Evolutionary conservation across 148 eudicot species (phyloP).

Genomic region (Spergularia bocconei): DNA sequence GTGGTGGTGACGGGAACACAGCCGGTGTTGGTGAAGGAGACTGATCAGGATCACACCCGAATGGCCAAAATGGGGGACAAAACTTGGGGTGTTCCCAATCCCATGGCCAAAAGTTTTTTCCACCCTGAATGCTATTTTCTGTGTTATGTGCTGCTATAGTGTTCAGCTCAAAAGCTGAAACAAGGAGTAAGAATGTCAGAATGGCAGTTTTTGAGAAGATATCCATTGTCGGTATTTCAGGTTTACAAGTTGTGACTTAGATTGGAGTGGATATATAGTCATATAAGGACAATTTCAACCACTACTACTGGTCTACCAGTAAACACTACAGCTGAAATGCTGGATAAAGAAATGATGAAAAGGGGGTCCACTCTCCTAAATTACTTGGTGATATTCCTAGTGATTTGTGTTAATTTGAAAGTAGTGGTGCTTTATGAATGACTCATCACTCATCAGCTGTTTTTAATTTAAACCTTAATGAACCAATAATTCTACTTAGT

Average conservation of each 20-base stretch:
- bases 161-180: neutral
- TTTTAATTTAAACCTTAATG: too few species aligned
- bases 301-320: too few species aligned
- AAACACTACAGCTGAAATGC: too few species aligned
- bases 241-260: neutral
- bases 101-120: constrained; percentile 22
- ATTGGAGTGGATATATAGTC: too few species aligned
- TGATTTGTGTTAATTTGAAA: too few species aligned
- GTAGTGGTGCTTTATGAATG: too few species aligned
- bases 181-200: neutral
- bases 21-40: neutral
- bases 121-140: neutral
- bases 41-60: neutral
- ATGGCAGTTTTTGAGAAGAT: constrained; percentile 1
- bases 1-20: neutral
- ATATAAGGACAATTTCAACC: too few species aligned
- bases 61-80: constrained; percentile 30
- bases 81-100: constrained; percentile 1
- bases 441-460: too few species aligned
- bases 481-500: too few species aligned
- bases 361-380: too few species aligned
- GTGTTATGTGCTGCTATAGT: neutral
- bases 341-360: too few species aligned
- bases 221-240: neutral
- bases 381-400: too few species aligned